Percentiles rank a stretch among this genome's conserved stretches.
phyloP scores from a whole-genome alignment of 164 flowering plant genomes.

The Pachysandra terminalis region DNA sequence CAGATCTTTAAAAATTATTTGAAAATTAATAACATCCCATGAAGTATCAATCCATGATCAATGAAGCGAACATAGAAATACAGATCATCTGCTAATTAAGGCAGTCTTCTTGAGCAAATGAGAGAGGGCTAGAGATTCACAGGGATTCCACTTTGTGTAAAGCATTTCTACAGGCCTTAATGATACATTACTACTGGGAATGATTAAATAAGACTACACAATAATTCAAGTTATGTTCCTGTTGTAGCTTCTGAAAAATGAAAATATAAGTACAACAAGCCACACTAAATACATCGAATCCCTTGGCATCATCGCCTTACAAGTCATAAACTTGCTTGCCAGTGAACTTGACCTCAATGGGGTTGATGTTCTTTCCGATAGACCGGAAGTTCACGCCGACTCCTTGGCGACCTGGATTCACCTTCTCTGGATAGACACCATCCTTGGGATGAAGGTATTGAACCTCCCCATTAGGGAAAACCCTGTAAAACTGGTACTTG shows the following conservation, averaged over 20 bases:
- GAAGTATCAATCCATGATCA: too few species aligned
- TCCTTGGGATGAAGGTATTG: slow-evolving; percentile 97
- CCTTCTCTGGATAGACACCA: slow-evolving; percentile 99
- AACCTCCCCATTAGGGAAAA: slow-evolving; percentile 96
- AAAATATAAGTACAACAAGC: slow-evolving; percentile 8
- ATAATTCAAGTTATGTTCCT: slow-evolving; percentile 1
- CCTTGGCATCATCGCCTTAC: slow-evolving; percentile 23
- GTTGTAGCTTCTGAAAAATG: not conserved
- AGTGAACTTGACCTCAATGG: slow-evolving; percentile 96
- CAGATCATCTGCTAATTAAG: too few species aligned
- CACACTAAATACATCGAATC: not conserved
- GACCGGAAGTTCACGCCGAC: slow-evolving; percentile 83
- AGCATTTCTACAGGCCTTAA: too few species aligned
- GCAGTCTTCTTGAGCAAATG: too few species aligned
- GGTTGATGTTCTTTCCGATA: slow-evolving; percentile 84
- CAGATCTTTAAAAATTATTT: too few species aligned
- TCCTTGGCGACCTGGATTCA: slow-evolving; percentile 84
- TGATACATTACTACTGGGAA: too few species aligned
- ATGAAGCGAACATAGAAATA: too few species aligned
- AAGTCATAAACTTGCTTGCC: slow-evolving; percentile 83
- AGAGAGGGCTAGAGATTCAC: too few species aligned
- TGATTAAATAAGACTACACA: not conserved
- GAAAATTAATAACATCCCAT: too few species aligned
- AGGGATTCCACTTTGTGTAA: too few species aligned
- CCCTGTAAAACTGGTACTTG: slow-evolving; percentile 96